phyloP scores from a whole-genome alignment of 1,284 basidiomycete species.

The Boletus semigastroideus region DNA sequence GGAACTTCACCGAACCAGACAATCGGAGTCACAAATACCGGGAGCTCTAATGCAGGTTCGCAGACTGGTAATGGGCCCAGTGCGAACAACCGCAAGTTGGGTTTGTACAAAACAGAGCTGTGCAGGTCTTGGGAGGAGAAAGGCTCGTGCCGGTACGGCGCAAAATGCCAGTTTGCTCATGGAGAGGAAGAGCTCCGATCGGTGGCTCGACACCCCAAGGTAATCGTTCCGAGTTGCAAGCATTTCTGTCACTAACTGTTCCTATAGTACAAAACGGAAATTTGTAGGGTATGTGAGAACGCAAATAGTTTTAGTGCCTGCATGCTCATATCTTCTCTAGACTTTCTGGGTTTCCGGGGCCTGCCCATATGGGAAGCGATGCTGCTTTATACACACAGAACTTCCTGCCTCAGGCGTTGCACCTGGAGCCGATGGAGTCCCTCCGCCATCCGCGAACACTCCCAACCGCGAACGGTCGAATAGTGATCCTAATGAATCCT shows the following conservation, averaged over 20 bases:
- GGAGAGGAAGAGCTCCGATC: slow-evolving; percentile 84
- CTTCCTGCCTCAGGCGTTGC: slow-evolving; percentile 61
- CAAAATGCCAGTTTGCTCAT: slow-evolving; percentile 90
- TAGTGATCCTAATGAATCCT: slow-evolving; percentile 72
- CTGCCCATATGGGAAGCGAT: slow-evolving; percentile 87
- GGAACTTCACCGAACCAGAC: slow-evolving; percentile 41
- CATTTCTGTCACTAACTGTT: slow-evolving; percentile 11
- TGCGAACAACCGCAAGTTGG: slow-evolving; percentile 84
- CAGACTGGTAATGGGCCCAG: slow-evolving; percentile 61
- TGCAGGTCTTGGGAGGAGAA: slow-evolving; percentile 95
- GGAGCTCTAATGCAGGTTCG: slow-evolving; percentile 35
- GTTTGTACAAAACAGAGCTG: slow-evolving; percentile 89
- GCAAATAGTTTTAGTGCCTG: slow-evolving; percentile 7
- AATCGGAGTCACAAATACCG: slow-evolving; percentile 39
- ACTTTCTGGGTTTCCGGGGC: slow-evolving; percentile 91
- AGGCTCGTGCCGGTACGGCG: slow-evolving; percentile 81
- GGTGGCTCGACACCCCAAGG: slow-evolving; percentile 84
- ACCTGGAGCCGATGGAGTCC: slow-evolving; percentile 46
- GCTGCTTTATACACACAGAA: slow-evolving; percentile 89
- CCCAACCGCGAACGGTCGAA: slow-evolving; percentile 72
- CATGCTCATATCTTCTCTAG: slow-evolving; percentile 37
- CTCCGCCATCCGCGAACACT: slow-evolving; percentile 48
- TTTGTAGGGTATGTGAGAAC: slow-evolving; percentile 68
- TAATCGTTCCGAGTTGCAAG: slow-evolving; percentile 33
- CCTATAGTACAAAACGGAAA: slow-evolving; percentile 85